Percentiles rank a stretch among this genome's conserved stretches.
These are phyloP conservation scores for Aquilaria sinensis DNA, from an alignment of 345 rosid genomes.

Conservation along the genomic window DNA sequence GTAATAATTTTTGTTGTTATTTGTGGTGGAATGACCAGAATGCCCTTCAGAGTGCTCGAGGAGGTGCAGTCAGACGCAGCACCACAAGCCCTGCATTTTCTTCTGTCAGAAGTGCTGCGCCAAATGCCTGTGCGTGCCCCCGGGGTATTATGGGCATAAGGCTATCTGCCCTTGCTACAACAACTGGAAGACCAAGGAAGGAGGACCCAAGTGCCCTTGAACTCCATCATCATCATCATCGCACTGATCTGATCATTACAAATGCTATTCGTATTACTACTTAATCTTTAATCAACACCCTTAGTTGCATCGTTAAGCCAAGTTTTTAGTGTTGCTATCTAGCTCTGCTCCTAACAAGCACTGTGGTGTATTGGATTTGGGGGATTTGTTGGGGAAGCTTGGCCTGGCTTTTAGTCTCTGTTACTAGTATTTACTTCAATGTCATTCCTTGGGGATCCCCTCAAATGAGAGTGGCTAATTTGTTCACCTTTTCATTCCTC, in stretches of 20 bases:
- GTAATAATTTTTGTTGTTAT: not conserved
- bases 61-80: conserved; percentile 52
- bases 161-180: conserved; percentile 70
- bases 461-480: conserved; percentile 30
- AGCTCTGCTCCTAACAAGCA: not conserved
- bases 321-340: conserved; percentile 1
- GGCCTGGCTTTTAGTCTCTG: no score
- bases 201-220: conserved; percentile 74
- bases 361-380: not conserved
- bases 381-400: no score
- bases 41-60: conserved; percentile 49
- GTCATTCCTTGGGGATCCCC: conserved; percentile 22
- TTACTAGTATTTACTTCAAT: not conserved
- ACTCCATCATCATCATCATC: no score
- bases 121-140: conserved; percentile 73
- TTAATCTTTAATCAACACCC: conserved; percentile 1
- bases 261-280: not conserved
- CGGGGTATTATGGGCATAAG: conserved; percentile 59
- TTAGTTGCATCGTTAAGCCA: not conserved
- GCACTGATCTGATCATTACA: not conserved
- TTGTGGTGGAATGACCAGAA: conserved; percentile 37
- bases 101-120: conserved; percentile 73
- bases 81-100: conserved; percentile 49
- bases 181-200: conserved; percentile 69
- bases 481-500: not conserved